Conservation (phyloP, 495 filamentous ascomycete species). For the Jackrogersella minutella region DNA sequence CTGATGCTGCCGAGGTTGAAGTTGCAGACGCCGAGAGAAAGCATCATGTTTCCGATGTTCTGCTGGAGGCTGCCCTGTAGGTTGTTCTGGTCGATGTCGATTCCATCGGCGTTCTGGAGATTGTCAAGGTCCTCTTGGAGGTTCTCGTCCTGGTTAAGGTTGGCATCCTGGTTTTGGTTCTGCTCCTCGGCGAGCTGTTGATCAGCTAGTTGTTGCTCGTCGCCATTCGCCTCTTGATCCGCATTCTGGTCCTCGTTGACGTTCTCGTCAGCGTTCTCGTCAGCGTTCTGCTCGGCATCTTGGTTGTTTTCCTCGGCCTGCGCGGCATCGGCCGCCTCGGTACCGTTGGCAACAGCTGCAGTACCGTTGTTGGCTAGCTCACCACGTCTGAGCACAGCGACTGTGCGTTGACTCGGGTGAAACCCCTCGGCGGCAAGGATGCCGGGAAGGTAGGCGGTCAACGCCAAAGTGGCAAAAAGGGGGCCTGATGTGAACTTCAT, state of each 20-base stretch:
- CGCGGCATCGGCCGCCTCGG: conserved; percentile 21
- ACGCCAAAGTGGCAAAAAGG: conserved; percentile 38
- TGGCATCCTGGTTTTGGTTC: conserved; percentile 23
- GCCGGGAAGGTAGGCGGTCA: conserved; percentile 39
- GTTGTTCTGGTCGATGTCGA: conserved; percentile 30
- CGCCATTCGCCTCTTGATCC: conserved; percentile 12
- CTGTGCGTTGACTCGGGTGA: conserved; percentile 10
- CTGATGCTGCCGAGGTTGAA: conserved; percentile 43
- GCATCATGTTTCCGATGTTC: conserved; percentile 47
- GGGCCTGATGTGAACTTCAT: conserved; percentile 38
- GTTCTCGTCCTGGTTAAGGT: conserved; percentile 4
- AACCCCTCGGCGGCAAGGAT: conserved; percentile 23
- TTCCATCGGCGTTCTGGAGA: conserved; percentile 13
- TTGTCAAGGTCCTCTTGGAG: conserved; percentile 9
- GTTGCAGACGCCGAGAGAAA: conserved; percentile 49
- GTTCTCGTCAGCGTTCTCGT: conserved; percentile 22
- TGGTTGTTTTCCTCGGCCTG: conserved; percentile 18
- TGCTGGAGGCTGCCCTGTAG: conserved; percentile 34
- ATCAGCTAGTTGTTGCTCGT: no score
- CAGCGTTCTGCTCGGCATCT: conserved; percentile 3
- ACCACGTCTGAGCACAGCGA: conserved; percentile 17
- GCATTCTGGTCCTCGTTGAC: not conserved
- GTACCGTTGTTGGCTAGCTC: conserved; percentile 32
- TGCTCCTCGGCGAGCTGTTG: no score
- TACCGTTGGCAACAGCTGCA: conserved; percentile 31